phyloP scores from a whole-genome alignment of 768 basidiomycete genomes.

The Trametes cubensis region DNA sequence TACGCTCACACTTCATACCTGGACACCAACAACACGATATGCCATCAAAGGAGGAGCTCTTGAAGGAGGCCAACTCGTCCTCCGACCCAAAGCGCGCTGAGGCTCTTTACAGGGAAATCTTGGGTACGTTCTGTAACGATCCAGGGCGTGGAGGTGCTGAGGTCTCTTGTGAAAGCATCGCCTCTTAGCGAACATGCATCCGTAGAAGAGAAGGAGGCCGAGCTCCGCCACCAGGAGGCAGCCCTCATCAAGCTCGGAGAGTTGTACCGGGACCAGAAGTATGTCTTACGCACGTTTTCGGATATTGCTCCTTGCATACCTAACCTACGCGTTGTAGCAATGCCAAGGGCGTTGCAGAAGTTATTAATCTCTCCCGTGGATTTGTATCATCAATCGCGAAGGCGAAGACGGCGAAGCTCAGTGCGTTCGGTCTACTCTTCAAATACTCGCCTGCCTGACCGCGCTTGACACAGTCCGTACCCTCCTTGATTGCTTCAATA shows the following conservation, averaged over 20 bases:
- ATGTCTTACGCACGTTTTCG: constrained; percentile 27
- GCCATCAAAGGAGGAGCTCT: constrained; percentile 44
- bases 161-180: constrained; percentile 1
- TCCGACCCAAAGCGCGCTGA: constrained; percentile 67
- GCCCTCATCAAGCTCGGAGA: constrained; percentile 86
- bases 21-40: constrained; percentile 4
- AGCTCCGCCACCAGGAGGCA: constrained; percentile 77
- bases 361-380: constrained; percentile 75
- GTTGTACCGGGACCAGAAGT: constrained; percentile 87
- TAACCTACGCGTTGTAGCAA: constrained; percentile 54
- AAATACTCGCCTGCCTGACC: not conserved
- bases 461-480: constrained; percentile 71
- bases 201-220: constrained; percentile 52
- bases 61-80: constrained; percentile 58
- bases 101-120: constrained; percentile 71
- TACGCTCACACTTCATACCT: too few species aligned
- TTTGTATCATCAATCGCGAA: constrained; percentile 96
- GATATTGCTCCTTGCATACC: not conserved
- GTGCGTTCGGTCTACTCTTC: constrained; percentile 45
- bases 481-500: constrained; percentile 84
- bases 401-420: constrained; percentile 95
- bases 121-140: constrained; percentile 41
- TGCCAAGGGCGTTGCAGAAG: constrained; percentile 79
- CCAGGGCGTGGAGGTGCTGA: not conserved
- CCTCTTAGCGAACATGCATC: constrained; percentile 21